Percentiles rank a stretch among this genome's conserved stretches.
Conservation (phyloP, 768 basidiomycete genomes). For the Daedalea quercina region DNA sequence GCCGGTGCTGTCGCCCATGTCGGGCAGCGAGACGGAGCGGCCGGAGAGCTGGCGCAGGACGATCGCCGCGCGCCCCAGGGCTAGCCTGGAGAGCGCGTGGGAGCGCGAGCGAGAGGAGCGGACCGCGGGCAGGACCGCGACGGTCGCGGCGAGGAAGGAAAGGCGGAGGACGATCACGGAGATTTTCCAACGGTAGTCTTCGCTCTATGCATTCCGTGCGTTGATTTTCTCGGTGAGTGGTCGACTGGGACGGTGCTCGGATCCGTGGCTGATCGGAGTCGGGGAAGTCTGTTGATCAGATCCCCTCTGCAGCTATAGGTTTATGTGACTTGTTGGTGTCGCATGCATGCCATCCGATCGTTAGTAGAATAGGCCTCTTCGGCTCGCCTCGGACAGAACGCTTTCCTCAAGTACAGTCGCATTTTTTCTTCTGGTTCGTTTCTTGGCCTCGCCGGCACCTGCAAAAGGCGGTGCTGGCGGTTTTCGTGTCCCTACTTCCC, state of each 20-base stretch:
- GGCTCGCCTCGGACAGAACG: neutral
- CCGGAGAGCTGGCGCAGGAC: constrained; percentile 34
- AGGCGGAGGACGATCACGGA: constrained; percentile 47
- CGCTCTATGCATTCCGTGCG: constrained; percentile 1
- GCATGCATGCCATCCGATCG: constrained; percentile 2
- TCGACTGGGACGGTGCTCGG: neutral
- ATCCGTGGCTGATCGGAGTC: neutral
- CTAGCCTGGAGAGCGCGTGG: constrained; percentile 36
- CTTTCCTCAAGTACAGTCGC: constrained; percentile 1
- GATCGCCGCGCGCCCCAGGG: constrained; percentile 32
- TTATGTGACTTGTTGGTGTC: neutral
- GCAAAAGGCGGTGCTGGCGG: constrained; percentile 1
- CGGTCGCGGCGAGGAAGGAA: constrained; percentile 31
- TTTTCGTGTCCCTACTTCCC: constrained; percentile 3
- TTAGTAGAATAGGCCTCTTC: constrained; percentile 3
- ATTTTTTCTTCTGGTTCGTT: neutral
- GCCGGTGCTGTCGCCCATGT: constrained; percentile 29
- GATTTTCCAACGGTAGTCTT: constrained; percentile 30
- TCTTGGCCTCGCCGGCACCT: neutral
- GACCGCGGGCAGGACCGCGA: constrained; percentile 23
- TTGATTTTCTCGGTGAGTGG: constrained; percentile 6
- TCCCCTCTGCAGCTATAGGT: neutral
- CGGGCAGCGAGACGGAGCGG: constrained; percentile 46
- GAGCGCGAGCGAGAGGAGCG: constrained; percentile 34
- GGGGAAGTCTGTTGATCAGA: constrained; percentile 14